A percentile compares a stretch with the other conserved stretches of the same genome.
These are phyloP conservation scores for Venturia pyrina DNA, from an alignment of 2,329 filamentous ascomycete genomes.

Conservation along the genomic window DNA sequence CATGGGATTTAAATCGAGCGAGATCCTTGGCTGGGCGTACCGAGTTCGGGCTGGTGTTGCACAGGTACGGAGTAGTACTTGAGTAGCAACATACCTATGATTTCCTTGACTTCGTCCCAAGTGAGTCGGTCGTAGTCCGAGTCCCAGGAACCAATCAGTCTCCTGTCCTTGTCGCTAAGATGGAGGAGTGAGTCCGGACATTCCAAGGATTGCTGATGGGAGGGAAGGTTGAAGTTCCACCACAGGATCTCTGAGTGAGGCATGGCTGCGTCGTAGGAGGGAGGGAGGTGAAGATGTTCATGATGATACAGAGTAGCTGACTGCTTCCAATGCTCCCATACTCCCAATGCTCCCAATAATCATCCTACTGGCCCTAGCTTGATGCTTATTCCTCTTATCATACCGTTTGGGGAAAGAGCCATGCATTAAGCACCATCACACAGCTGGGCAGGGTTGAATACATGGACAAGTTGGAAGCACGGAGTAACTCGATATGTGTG, in stretches of 20 bases:
- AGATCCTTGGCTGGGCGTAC: constrained; percentile 1
- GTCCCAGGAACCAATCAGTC: constrained; percentile 63
- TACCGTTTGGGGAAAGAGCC: background rate
- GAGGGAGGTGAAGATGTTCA: background rate
- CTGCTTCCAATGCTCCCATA: background rate
- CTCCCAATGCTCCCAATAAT: background rate
- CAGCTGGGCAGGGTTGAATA: background rate
- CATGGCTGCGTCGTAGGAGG: constrained; percentile 11
- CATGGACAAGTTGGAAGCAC: background rate
- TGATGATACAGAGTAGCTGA: background rate
- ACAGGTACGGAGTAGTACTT: background rate
- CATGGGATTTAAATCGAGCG: constrained; percentile 4
- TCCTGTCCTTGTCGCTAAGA: constrained; percentile 56
- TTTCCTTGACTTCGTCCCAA: constrained; percentile 59
- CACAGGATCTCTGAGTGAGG: constrained; percentile 42
- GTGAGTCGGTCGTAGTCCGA: constrained; percentile 49
- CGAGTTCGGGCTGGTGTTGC: background rate
- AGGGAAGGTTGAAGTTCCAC: constrained; percentile 75
- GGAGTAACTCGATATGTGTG: background rate
- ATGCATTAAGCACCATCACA: background rate
- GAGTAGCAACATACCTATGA: constrained; percentile 39
- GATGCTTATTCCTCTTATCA: background rate
- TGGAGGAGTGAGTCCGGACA: constrained; percentile 64
- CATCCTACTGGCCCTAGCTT: background rate
- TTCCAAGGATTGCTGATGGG: constrained; percentile 46